These are phyloP conservation scores for Coccomyxa subellipsoidea DNA, from an alignment of 163 green algal genomes.

Conservation along the genomic window DNA sequence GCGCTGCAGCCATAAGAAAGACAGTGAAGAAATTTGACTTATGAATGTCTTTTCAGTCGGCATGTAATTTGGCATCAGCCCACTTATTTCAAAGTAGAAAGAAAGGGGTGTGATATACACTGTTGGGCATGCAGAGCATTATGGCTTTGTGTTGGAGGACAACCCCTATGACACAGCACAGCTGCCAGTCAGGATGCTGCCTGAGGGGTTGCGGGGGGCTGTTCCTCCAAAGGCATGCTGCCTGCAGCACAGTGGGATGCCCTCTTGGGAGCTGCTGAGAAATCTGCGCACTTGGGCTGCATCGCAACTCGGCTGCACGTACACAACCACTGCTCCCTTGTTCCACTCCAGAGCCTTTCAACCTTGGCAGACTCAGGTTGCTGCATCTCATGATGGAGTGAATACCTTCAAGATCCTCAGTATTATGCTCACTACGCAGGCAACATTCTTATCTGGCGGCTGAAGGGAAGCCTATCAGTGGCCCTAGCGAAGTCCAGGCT, in stretches of 20 bases:
- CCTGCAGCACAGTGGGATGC: slow-evolving; percentile 35
- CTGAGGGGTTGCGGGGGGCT: neutral
- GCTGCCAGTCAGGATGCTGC: slow-evolving; percentile 34
- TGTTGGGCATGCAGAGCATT: slow-evolving; percentile 39
- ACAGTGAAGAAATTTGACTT: neutral
- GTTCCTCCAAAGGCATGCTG: slow-evolving; percentile 19
- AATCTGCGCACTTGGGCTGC: slow-evolving; percentile 25
- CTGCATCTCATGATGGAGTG: too few relatives aligned
- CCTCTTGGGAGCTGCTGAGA: slow-evolving; percentile 53
- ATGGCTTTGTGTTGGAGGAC: slow-evolving; percentile 68
- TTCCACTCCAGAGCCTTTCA: too few relatives aligned
- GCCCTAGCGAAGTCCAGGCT: neutral
- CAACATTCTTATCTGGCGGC: neutral
- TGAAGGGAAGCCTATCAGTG: neutral
- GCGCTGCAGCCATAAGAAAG: neutral
- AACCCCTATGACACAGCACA: slow-evolving; percentile 60
- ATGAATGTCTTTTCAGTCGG: neutral
- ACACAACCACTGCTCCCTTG: neutral
- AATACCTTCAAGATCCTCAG: neutral
- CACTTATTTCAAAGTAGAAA: neutral
- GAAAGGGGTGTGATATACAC: neutral
- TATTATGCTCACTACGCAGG: neutral
- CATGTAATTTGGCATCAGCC: neutral
- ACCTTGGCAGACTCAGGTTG: too few relatives aligned
- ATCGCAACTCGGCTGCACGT: neutral